Evolutionary conservation across 768 basidiomycete species (phyloP).

Genomic region (Pleurotus giganteus): DNA sequence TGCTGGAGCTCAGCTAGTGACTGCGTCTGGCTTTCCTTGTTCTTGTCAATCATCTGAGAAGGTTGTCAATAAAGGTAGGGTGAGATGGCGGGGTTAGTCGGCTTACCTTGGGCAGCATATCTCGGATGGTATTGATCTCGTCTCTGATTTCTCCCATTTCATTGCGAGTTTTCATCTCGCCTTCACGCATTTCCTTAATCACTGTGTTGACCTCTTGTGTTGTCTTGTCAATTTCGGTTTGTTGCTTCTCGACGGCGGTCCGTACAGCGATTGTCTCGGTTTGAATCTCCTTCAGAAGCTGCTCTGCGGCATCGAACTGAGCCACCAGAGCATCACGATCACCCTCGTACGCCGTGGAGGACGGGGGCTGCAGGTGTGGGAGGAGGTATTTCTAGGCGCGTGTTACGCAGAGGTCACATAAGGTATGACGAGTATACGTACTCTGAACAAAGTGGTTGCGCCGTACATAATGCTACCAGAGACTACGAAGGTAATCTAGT

Average conservation of each 20-base stretch:
- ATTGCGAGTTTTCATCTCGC: slow-evolving; percentile 75
- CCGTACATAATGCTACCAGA: slow-evolving; percentile 86
- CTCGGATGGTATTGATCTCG: slow-evolving; percentile 86
- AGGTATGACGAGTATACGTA: slow-evolving; percentile 24
- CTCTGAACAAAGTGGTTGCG: slow-evolving; percentile 76
- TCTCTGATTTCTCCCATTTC: slow-evolving; percentile 92
- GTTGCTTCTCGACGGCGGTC: slow-evolving; percentile 73
- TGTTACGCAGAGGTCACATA: slow-evolving; percentile 5
- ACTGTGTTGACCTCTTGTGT: slow-evolving; percentile 70
- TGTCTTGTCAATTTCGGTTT: slow-evolving; percentile 65
- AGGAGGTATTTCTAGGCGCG: slow-evolving; percentile 78
- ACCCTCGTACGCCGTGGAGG: slow-evolving; percentile 83
- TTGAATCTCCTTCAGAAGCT: slow-evolving; percentile 77
- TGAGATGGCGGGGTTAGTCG: slow-evolving; percentile 3
- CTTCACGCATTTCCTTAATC: slow-evolving; percentile 73
- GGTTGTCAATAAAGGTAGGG: slow-evolving; percentile 4
- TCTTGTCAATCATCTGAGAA: slow-evolving; percentile 89
- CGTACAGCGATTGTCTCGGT: slow-evolving; percentile 72
- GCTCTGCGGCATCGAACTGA: slow-evolving; percentile 88
- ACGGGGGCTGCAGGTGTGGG: slow-evolving; percentile 89
- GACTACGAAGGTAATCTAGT: slow-evolving; percentile 87
- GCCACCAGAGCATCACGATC: slow-evolving; percentile 82
- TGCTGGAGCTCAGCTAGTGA: slow-evolving; percentile 87
- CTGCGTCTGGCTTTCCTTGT: slow-evolving; percentile 79
- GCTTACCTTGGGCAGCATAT: slow-evolving; percentile 89